phyloP scores from a whole-genome alignment of 2,329 filamentous ascomycete species.

The Alternaria alternata region DNA sequence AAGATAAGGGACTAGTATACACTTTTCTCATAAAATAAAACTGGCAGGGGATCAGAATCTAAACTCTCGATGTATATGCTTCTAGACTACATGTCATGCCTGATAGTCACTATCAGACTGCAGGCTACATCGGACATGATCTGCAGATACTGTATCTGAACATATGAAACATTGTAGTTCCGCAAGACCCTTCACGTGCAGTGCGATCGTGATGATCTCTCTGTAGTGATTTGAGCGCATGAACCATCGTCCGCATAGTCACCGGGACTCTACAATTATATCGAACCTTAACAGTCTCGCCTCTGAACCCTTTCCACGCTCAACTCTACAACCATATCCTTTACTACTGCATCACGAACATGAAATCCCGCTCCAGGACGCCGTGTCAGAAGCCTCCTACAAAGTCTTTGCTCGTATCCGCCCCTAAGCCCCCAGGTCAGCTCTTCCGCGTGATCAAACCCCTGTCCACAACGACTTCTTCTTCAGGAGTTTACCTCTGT shows the following conservation, averaged over 20 bases:
- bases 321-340: not conserved
- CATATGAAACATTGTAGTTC: not conserved
- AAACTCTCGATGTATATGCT: too few species aligned
- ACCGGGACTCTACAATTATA: not conserved
- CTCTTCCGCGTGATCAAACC: slow-evolving; percentile 17
- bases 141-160: not conserved
- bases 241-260: not conserved
- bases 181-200: not conserved
- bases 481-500: slow-evolving; percentile 9
- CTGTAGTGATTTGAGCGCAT: not conserved
- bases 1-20: too few species aligned
- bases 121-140: not conserved
- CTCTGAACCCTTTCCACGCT: not conserved
- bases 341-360: not conserved
- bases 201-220: not conserved
- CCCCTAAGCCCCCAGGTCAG: slow-evolving; percentile 7
- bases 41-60: too few species aligned
- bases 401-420: not conserved
- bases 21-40: too few species aligned
- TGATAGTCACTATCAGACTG: too few species aligned
- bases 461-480: not conserved
- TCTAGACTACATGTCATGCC: too few species aligned
- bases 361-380: not conserved
- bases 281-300: not conserved
- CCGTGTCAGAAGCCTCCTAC: not conserved